phyloP scores from a whole-genome alignment of 1,284 basidiomycete genomes.

The Peniophora sp. region DNA sequence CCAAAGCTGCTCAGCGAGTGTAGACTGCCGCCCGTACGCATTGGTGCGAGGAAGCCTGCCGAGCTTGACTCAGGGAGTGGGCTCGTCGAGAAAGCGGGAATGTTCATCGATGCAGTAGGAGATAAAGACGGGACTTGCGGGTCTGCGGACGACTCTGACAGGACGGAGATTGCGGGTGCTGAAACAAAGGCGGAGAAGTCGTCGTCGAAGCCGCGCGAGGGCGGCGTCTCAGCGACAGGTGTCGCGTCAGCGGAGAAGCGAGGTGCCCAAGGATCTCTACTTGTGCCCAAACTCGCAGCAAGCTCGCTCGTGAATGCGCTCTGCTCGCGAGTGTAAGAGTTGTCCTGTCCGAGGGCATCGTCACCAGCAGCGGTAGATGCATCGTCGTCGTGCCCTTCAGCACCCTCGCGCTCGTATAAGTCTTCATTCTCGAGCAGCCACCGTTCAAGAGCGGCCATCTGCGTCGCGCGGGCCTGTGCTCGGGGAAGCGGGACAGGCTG shows the following conservation, averaged over 20 bases:
- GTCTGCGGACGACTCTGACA: background rate
- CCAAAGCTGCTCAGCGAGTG: slow-evolving; percentile 33
- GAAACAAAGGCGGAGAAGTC: slow-evolving; percentile 71
- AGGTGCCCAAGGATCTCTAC: background rate
- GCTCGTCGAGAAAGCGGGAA: background rate
- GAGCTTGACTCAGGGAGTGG: background rate
- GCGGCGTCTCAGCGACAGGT: background rate
- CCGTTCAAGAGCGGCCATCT: slow-evolving; percentile 50
- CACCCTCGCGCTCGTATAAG: slow-evolving; percentile 11
- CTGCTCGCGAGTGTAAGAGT: no score
- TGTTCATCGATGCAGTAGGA: no score
- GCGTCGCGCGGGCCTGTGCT: slow-evolving; percentile 31
- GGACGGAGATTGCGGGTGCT: slow-evolving; percentile 15
- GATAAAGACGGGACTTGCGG: background rate
- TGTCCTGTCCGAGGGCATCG: slow-evolving; percentile 8
- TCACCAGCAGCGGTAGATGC: slow-evolving; percentile 10
- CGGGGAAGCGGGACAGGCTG: slow-evolving; percentile 10
- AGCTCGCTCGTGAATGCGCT: background rate
- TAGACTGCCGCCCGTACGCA: slow-evolving; percentile 32
- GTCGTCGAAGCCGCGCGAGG: slow-evolving; percentile 54
- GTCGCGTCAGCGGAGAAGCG: background rate
- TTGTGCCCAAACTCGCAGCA: background rate
- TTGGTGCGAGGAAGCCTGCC: slow-evolving; percentile 15
- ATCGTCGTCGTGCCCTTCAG: slow-evolving; percentile 10
- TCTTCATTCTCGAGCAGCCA: slow-evolving; percentile 51